Conservation (phyloP, 371 early-diverging fungal species). For the Mortierella sp. region DNA sequence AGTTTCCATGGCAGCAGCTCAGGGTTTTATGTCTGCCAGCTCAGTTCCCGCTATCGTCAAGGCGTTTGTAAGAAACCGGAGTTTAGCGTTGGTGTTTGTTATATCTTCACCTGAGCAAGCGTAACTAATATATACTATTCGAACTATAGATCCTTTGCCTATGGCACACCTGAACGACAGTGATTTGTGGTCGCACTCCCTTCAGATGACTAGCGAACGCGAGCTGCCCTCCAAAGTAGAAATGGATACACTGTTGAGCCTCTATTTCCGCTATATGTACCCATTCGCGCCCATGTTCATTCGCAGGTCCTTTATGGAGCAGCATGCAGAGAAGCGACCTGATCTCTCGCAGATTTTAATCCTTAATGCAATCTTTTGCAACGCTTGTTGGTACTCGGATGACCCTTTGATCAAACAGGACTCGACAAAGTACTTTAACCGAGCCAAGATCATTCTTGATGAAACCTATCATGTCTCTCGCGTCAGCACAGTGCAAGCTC, state of each 20-base stretch:
- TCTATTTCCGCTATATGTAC: constrained; percentile 57
- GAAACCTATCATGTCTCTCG: constrained; percentile 56
- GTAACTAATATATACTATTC: background rate
- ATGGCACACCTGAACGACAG: constrained; percentile 58
- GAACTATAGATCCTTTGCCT: constrained; percentile 41
- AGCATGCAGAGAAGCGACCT: constrained; percentile 32
- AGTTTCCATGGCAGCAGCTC: constrained; percentile 57
- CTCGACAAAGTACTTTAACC: constrained; percentile 55
- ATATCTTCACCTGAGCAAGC: background rate
- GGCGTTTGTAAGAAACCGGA: constrained; percentile 47
- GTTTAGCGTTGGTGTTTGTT: background rate
- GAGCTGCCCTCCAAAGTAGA: constrained; percentile 46
- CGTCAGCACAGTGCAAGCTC: constrained; percentile 45
- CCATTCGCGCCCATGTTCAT: constrained; percentile 58
- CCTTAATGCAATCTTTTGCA: constrained; percentile 56
- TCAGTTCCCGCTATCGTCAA: constrained; percentile 56
- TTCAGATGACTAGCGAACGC: constrained; percentile 57
- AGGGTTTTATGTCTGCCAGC: constrained; percentile 57
- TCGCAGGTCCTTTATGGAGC: constrained; percentile 43
- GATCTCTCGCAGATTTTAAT: constrained; percentile 56
- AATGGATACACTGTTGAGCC: constrained; percentile 46
- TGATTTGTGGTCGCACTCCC: constrained; percentile 56
- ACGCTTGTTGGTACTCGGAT: constrained; percentile 57
- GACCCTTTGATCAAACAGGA: constrained; percentile 49
- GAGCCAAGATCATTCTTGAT: constrained; percentile 55